These are phyloP conservation scores for Neospermospora avenae DNA, from an alignment of 2,329 filamentous ascomycete genomes.

Conservation along the genomic window DNA sequence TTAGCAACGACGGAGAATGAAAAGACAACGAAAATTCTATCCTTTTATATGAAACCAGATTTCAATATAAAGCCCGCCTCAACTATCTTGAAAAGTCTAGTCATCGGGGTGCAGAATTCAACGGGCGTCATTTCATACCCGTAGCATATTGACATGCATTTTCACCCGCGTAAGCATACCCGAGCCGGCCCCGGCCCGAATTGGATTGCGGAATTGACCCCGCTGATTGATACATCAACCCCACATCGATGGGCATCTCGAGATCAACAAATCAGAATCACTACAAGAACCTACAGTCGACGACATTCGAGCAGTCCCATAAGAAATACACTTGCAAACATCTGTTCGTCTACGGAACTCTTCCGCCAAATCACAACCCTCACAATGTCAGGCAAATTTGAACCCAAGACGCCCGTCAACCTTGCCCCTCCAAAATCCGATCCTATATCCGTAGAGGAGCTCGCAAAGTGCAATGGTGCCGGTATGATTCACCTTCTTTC, in stretches of 20 bases:
- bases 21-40: neutral
- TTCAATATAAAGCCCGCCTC: neutral
- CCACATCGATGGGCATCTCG: slow-evolving; percentile 11
- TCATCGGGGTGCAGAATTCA: neutral
- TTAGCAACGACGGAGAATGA: neutral
- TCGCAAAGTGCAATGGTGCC: slow-evolving; percentile 81
- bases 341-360: too few species aligned
- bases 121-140: neutral
- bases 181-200: neutral
- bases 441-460: slow-evolving; percentile 73
- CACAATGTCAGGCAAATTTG: slow-evolving; percentile 63
- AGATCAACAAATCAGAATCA: neutral
- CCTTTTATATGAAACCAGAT: neutral
- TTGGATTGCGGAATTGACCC: too few species aligned
- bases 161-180: neutral
- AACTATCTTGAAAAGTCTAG: neutral
- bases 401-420: slow-evolving; percentile 72
- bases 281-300: too few species aligned
- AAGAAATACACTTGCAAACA: too few species aligned
- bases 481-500: slow-evolving; percentile 10
- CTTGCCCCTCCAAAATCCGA: slow-evolving; percentile 86
- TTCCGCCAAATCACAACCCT: neutral
- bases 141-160: neutral
- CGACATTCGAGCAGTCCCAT: too few species aligned
- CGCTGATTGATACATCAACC: neutral